phyloP scores from a whole-genome alignment of 2,329 filamentous ascomycete species.

The Pseudogymnoascus sp. region DNA sequence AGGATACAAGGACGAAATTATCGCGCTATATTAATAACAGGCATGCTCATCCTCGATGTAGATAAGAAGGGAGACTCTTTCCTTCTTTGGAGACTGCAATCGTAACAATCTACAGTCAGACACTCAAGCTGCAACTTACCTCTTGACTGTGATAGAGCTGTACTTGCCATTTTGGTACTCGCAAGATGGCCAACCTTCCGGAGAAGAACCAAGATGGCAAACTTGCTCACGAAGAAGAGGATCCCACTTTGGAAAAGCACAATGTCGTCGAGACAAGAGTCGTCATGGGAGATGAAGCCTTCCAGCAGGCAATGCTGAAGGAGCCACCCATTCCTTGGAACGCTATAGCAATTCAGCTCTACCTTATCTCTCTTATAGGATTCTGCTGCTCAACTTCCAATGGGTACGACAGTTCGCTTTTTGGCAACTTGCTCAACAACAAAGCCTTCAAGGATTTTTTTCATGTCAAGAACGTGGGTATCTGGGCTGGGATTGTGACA shows the following conservation, averaged over 20 bases:
- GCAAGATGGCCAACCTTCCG: not conserved
- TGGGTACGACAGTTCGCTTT: constrained; percentile 45
- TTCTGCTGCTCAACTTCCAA: constrained; percentile 48
- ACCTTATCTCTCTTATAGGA: constrained; percentile 39
- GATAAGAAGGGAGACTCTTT: not conserved
- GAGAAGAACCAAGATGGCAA: not conserved
- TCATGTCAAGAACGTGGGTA: constrained; percentile 36
- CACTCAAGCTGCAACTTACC: not conserved
- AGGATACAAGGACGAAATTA: not conserved
- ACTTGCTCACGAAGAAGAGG: not conserved
- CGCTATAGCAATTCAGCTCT: constrained; percentile 35
- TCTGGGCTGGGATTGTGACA: constrained; percentile 45
- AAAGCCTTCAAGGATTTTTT: constrained; percentile 36
- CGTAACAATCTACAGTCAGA: not conserved
- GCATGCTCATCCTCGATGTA: not conserved
- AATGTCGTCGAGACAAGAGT: constrained; percentile 29
- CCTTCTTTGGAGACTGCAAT: not conserved
- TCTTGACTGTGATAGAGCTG: not conserved
- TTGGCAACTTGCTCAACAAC: constrained; percentile 43
- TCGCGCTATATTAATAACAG: not conserved
- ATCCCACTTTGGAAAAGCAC: not conserved
- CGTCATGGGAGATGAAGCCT: constrained; percentile 46
- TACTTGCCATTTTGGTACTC: not conserved
- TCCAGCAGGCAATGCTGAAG: constrained; percentile 48
- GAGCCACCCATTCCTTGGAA: constrained; percentile 42